Base-by-base conservation (phyloP, 2,329 filamentous ascomycete species). In the Xylaria sp. region DNA sequence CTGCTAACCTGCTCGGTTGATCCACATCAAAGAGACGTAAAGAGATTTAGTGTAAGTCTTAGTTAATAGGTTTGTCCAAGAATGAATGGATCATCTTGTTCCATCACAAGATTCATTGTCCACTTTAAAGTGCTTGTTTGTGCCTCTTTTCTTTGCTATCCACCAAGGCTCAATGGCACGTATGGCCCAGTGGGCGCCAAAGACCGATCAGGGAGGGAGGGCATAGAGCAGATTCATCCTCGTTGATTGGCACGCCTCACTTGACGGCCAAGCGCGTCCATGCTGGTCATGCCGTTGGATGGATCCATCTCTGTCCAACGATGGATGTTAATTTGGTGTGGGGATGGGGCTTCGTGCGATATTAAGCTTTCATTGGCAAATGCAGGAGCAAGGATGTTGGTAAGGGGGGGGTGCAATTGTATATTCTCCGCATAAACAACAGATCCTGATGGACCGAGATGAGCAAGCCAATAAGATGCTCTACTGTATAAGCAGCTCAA, bases 361-460 rank as follows among this genome's bases (percentile, higher is more conserved):
- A 68, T 65, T 45, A 62, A 64, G 67, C 67, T 63, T 63, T 67
- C 48, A 70, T 41, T 63, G 57, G 57, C 18, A 58, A 46, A 46
- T 52, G 25, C 36, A 45, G 55, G 34, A 61, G 61, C 57, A 63
- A 60, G 61, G 61, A 36, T 52, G 65, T 10, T 39, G n/a, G 50
- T 61, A 60, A 59, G 67, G 67, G 67, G 67, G 36, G 34, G 13
- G 43, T 43, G 61, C 41, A 32, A 57, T 13, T 53, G 30, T n/a
- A n/a, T 64, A 46, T 66, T 66, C 64, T 73, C 72, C 74, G 72
- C 73, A 75, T 69, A 72, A 70, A 70, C 52, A 46, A 69, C 68
- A 61, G 70, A 74, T 72, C 71, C 63, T 74, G 57, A 66, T 68
- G 67, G 45, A 58, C 62, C 28, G 36, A 60, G 45, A 18, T 23